Base-by-base conservation (phyloP, 1,284 basidiomycete species). In the Microbotryum scabiosae region DNA sequence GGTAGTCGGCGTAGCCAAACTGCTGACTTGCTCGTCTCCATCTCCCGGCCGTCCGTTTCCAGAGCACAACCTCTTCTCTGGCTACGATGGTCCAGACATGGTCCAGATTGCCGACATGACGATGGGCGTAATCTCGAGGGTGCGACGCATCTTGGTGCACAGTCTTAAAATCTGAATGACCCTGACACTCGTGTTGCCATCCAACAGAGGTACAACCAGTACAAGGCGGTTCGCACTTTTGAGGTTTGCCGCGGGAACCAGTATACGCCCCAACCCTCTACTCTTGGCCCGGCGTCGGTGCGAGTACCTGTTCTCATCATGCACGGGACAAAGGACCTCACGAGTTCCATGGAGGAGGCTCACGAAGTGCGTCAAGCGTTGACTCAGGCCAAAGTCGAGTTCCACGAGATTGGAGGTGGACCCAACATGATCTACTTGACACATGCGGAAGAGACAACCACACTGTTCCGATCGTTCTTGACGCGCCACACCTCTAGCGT, bases 251-350 rank as follows among this genome's bases (percentile, higher is more conserved):
- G 54, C 1, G 20, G 52, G 2, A 32, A 36, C 6, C 56, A 61
- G 7, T 51, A 52, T 9, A 55, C 55, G 12, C 41, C 53, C 36
- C 10, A 2, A 5, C 8, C 14, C 28, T 4, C 25, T 21, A 3
- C 10, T 3, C 16, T 45, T 26, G 30, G 54, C 30, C 26, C 25
- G 41, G 6, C 20, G 23, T 16, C 14, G 9, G 18, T 14, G 23
- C 9, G 21, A 26, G 14, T 46, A 60, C 59, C 59, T 3, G 45
- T 56, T 3, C 43, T 61, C 4, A 32, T 56, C 14, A 23, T 61
- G 4, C 51, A 52, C 5, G 59, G 51, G 10, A 18, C 36, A 18
- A 54, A 32, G 12, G 4, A 43, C 10, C 10, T 41, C 4, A 18
- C 23, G 6, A 1, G 6, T 4, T 25, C 30, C 20, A 5, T 41